Base-by-base conservation (phyloP, 2,329 filamentous ascomycete species). In the Fusarium algeriense region DNA sequence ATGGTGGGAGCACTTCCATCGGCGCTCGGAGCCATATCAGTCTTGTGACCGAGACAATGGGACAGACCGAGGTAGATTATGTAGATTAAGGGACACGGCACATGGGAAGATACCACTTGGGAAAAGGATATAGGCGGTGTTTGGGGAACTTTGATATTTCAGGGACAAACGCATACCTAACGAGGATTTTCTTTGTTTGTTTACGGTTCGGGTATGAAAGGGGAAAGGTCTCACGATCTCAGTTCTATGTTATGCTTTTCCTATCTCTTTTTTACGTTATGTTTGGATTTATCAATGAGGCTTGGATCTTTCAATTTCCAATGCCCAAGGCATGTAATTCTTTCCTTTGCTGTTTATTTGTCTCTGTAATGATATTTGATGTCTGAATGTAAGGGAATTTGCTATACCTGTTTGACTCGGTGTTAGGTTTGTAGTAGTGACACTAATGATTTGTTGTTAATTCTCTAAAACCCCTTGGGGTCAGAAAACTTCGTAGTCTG, bases 1-100 rank as follows among this genome's bases (percentile, higher is more conserved):
- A 89, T 37, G 82, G 82, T 15, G 87, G 87, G 61, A 85, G 85
- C 48, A 84, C 77, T 28, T 83, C 82, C 20, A 70, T 81, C 34
- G 78, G 80, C 61, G 81, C 80, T 35, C 81, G 80, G 26, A 82
- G 80, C 62, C 80, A 78, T 57, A 70, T 83, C 49, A 83, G 81
- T 63, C 75, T 81, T 20, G 80, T 80, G 57, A 78, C 80, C 4
- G 80, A 82, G 62, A 68, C 73, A 55, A 78, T 80, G 76, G 67
- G 64, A 26, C 73, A 74, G 64, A 73, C 77, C 52, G 75, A 84
- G 78, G 77, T 77, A 46, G 77, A 79, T 49, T 80, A 80, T 63
- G 63, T 79, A 48, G 77, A 80, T 66, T 76, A 77, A 15, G 77
- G 78, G 17, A 77, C 80, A 64, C 80, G 74, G 70, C 58, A 46